Percentiles rank a stretch among this genome's conserved stretches.
phyloP scores from a whole-genome alignment of 2,329 filamentous ascomycete species.

The Colletotrichum tamarilloi region DNA sequence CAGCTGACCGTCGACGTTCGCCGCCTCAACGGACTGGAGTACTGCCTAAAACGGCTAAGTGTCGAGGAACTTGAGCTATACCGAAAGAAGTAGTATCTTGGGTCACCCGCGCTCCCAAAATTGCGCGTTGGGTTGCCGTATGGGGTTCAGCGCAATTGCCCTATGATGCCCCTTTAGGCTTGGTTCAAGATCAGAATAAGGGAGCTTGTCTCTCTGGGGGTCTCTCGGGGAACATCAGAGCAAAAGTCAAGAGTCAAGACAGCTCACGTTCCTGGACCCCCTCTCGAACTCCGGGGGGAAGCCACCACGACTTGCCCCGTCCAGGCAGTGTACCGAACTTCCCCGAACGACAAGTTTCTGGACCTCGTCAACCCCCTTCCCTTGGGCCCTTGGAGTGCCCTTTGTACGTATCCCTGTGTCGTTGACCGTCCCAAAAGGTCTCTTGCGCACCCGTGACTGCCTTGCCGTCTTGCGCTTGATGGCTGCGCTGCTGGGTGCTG shows the following conservation, averaged over 20 bases:
- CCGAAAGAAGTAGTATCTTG: background rate
- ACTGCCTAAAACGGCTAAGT: background rate
- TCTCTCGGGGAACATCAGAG: too few species aligned
- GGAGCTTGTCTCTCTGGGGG: background rate
- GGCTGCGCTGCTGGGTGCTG: too few species aligned
- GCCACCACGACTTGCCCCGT: constrained; percentile 14
- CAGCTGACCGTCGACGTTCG: constrained; percentile 25
- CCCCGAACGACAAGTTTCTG: constrained; percentile 25
- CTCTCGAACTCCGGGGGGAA: background rate
- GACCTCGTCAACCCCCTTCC: constrained; percentile 1
- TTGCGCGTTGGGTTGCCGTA: constrained; percentile 11
- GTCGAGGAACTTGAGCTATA: fast-evolving
- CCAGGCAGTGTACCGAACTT: constrained; percentile 27
- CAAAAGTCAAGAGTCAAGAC: background rate
- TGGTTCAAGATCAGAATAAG: background rate
- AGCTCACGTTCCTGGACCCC: constrained; percentile 5
- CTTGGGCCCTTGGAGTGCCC: background rate
- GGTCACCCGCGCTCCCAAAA: constrained; percentile 24
- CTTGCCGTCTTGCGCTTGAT: background rate
- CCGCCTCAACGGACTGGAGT: background rate
- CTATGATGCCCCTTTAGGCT: constrained; percentile 5
- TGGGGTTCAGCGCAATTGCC: constrained; percentile 11
- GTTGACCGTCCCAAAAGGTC: background rate
- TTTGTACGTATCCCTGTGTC: constrained; percentile 2
- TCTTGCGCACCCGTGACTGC: background rate